These are phyloP conservation scores for Chenopodium quinoa DNA, from an alignment of 148 eudicot genomes.

Conservation along the genomic window DNA sequence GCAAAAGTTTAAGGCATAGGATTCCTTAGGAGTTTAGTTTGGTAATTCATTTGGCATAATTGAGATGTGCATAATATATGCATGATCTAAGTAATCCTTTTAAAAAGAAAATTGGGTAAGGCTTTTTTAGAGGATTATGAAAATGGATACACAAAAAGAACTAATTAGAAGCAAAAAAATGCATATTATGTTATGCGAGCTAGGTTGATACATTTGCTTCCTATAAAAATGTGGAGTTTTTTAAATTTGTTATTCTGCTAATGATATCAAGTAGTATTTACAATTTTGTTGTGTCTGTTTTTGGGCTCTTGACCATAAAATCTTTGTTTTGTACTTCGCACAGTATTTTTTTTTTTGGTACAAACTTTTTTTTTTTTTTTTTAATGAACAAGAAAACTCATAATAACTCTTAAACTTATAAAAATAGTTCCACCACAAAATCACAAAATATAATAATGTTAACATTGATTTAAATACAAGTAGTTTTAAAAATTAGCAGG, in stretches of 20 bases:
- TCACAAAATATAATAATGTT: too few relatives aligned
- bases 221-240: constrained; percentile 10
- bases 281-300: neutral
- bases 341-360: too few relatives aligned
- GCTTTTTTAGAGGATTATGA: neutral
- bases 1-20: constrained; percentile 15
- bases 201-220: neutral
- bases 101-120: neutral
- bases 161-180: neutral
- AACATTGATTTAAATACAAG: too few relatives aligned
- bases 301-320: neutral
- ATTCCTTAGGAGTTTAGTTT: constrained; percentile 12
- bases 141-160: neutral
- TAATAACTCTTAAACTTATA: too few relatives aligned
- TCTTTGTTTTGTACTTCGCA: neutral
- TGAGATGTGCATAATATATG: neutral
- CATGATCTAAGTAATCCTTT: neutral
- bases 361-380: too few relatives aligned
- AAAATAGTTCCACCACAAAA: too few relatives aligned
- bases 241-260: neutral
- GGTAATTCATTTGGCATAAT: neutral
- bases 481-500: too few relatives aligned
- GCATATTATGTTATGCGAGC: neutral
- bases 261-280: neutral
- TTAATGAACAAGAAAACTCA: too few relatives aligned